Evolutionary conservation across 2,329 filamentous ascomycete genomes (phyloP), one percentile per base, ranked within the genome.

Genomic region (Tolypocladium inflatum): DNA sequence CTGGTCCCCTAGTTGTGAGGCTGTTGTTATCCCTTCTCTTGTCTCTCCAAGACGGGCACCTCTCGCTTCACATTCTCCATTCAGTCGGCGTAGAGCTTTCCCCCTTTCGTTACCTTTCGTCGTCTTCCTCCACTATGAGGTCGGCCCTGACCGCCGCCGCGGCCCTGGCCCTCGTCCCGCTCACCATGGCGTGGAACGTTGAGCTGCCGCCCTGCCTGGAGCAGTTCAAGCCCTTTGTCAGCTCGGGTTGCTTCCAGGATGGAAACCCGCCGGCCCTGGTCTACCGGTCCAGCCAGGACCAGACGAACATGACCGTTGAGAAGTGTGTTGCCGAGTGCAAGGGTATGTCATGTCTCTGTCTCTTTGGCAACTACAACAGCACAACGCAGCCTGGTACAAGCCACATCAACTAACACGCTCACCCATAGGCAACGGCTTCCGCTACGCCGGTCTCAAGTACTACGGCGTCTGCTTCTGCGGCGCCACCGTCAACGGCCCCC

Each of bases 381-480:
- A 11, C 30, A 11, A 13, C 10, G 13, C 45, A n/a, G 17, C 45
- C 11, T 30, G 3, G 11, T n/a, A 3, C 5, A 11, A 17, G 17
- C 4, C 26, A n/a, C 26, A n/a, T 33, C 26, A 33, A 51, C 48
- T 35, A 7, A 35, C 26, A 51, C 26, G 6, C 8, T n/a, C 8
- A 9, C 45, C 5, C 26, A 4, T 41, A 76, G 74, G 76, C 58
- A 78, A 80, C 62, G 74, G 76, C 50, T 81, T 76, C 67, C 73
- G 77, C 55, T 78, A 80, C 61, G 77, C 79, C 61, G 79, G 79
- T 57, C 73, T 81, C 39, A 73, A 76, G 61, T 80, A 79, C 67
- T 76, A 80, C 60, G 78, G 78, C 58, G 70, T 76, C 48, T 82
- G 82, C 71, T 83, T 81, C 67, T 79, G 79, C 61, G 75, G 78